Conservation (phyloP, 768 basidiomycete genomes). For the Hygrophoropsis aurantiaca region DNA sequence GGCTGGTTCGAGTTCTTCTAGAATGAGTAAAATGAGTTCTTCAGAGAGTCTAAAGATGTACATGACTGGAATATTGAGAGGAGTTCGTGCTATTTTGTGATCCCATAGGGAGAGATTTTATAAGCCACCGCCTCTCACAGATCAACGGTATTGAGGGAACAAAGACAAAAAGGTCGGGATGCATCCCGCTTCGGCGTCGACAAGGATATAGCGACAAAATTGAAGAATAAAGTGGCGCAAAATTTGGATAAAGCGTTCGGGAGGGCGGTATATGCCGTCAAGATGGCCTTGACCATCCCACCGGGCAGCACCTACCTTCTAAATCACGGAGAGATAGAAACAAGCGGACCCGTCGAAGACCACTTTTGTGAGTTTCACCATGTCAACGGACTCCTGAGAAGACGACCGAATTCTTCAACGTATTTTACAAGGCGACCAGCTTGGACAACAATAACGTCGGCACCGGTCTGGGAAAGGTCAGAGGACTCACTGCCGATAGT, state of each 20-base stretch:
- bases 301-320: slow-evolving; percentile 21
- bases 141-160: slow-evolving; percentile 17
- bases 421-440: slow-evolving; percentile 16
- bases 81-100: slow-evolving; percentile 13
- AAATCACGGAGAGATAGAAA: slow-evolving; percentile 24
- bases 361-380: slow-evolving; percentile 31
- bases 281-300: slow-evolving; percentile 16
- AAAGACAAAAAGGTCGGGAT: slow-evolving; percentile 36
- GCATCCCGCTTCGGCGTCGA: slow-evolving; percentile 28
- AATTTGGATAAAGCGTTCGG: slow-evolving; percentile 20
- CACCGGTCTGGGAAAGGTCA: slow-evolving; percentile 19
- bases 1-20: slow-evolving; percentile 33
- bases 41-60: slow-evolving; percentile 30
- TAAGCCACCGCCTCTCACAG: slow-evolving; percentile 22
- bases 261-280: slow-evolving; percentile 23
- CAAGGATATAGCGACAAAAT: slow-evolving; percentile 26
- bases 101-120: slow-evolving; percentile 21
- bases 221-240: slow-evolving; percentile 25
- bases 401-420: slow-evolving; percentile 8
- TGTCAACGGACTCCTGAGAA: slow-evolving; percentile 32
- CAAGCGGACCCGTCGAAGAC: slow-evolving; percentile 27
- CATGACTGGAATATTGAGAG: slow-evolving; percentile 35
- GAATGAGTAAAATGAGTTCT: slow-evolving; percentile 28
- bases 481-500: neutral
- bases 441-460: slow-evolving; percentile 26